Evolutionary conservation across 2,329 filamentous ascomycete species (phyloP).

Genomic region (Lecanicillium sp.): DNA sequence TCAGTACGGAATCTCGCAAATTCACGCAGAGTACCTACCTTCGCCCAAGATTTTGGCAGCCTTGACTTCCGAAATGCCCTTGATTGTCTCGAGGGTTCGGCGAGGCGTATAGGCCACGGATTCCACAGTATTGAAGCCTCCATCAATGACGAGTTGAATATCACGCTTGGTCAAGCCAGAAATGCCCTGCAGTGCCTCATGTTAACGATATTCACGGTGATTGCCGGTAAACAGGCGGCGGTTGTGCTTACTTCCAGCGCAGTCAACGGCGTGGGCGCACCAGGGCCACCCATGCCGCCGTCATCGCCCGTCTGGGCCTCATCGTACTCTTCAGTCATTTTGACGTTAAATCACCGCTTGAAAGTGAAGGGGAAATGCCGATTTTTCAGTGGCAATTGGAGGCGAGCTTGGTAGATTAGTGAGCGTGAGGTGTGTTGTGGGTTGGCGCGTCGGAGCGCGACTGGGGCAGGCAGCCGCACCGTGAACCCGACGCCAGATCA

Average conservation of each 20-base stretch:
- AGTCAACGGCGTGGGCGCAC: constrained; percentile 83
- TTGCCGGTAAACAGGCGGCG: not conserved
- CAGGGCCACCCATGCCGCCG: constrained; percentile 67
- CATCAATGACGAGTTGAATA: constrained; percentile 86
- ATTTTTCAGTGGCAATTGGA: not conserved
- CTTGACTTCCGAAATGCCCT: constrained; percentile 96
- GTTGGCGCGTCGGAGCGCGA: constrained; percentile 8
- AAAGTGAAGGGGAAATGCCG: not conserved
- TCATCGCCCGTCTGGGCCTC: constrained; percentile 62
- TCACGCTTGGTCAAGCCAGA: constrained; percentile 89
- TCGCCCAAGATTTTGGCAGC: constrained; percentile 85
- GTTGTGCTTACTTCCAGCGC: constrained; percentile 66
- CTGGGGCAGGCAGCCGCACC: constrained; percentile 4
- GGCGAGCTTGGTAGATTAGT: constrained; percentile 1
- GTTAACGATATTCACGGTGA: constrained; percentile 9
- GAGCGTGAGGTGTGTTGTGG: constrained; percentile 6
- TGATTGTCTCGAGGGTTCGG: constrained; percentile 84
- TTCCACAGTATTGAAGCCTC: constrained; percentile 92
- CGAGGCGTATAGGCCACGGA: constrained; percentile 87
- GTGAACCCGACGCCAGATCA: constrained; percentile 6
- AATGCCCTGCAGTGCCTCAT: constrained; percentile 53
- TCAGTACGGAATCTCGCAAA: constrained; percentile 1
- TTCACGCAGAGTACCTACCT: constrained; percentile 43
- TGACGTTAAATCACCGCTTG: constrained; percentile 5
- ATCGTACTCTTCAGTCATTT: constrained; percentile 53